A percentile compares a stretch with the other conserved stretches of the same genome.
These are phyloP conservation scores for Pythium rhizo-oryzae DNA, from an alignment of 352 stramenopile species.

Conservation along the genomic window DNA sequence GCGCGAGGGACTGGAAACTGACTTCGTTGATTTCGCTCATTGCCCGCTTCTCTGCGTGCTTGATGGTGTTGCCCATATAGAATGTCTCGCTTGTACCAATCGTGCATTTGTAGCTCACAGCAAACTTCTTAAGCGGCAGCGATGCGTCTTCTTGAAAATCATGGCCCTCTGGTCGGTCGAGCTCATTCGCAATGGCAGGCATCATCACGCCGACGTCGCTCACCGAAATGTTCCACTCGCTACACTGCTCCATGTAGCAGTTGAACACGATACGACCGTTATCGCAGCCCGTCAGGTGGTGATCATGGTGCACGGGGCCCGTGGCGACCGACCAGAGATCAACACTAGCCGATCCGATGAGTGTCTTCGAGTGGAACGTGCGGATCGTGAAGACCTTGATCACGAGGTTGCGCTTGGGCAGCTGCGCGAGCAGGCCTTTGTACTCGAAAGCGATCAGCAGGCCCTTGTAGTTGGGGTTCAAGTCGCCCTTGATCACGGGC, in stretches of 20 bases:
- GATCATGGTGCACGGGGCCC: conserved; percentile 86
- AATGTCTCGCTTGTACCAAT: conserved; percentile 88
- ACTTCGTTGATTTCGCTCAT: conserved; percentile 87
- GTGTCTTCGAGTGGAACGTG: conserved; percentile 73
- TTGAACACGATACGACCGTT: conserved; percentile 91
- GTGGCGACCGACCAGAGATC: conserved; percentile 85
- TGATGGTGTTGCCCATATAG: conserved; percentile 84
- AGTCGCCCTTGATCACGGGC: conserved; percentile 82
- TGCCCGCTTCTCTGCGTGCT: conserved; percentile 72
- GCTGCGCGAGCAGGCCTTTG: conserved; percentile 55
- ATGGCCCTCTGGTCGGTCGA: conserved; percentile 87
- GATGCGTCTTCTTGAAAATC: conserved; percentile 91
- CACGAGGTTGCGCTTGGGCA: conserved; percentile 61
- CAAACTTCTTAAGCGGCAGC: conserved; percentile 87
- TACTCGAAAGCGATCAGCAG: conserved; percentile 89
- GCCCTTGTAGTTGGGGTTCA: conserved; percentile 91
- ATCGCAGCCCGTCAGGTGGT: conserved; percentile 84
- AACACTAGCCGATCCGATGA: conserved; percentile 79
- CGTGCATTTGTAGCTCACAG: conserved; percentile 90
- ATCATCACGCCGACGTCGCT: conserved; percentile 90
- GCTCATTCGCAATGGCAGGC: conserved; percentile 85
- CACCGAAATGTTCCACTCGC: conserved; percentile 89
- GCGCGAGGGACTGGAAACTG: conserved; percentile 85
- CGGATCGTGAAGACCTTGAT: conserved; percentile 87
- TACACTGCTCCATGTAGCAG: conserved; percentile 92